Evolutionary conservation across 2,329 filamentous ascomycete species (phyloP), one percentile per base, ranked within the genome.

Genomic region (Aspergillus terreus): DNA sequence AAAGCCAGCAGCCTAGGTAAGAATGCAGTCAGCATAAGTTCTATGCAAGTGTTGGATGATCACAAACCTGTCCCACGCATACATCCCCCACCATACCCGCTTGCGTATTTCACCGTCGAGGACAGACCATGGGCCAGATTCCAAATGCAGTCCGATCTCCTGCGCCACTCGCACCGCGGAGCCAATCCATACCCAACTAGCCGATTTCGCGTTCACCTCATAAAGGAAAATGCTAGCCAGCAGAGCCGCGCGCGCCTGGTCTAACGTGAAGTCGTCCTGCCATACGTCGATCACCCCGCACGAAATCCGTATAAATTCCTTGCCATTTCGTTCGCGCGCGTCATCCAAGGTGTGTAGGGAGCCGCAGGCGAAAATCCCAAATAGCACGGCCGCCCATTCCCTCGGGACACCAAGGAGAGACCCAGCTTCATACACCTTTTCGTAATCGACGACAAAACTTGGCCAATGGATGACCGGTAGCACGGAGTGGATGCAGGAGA

Each of bases 31-130:
- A 47, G 35, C 32, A 41, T 19, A 11, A 38, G 14, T 17, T n/a
- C 35, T 7, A 14, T 36, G n/a, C 32, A 32, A 17, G 14, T 2
- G 3, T 38, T 25, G 7, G 17, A 42, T 42, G 25, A 35, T 11
- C 32, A 51, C 76, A 65, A 67, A 85, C 83, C 91, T 84, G 72
- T 99, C 94, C 74, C 92, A 84, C 42, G 90, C 83, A 71, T 97
- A 97, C 51, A 96, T 83, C 12, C 89, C 84, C 91, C 94, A 99
- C 92, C 92, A 99, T 2, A 94, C 83, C 50, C 92, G 81, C 54
- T 88, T 84, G 49, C 92, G 84, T 83, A 92, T 91, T 70, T 97
- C 92, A 10, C 82, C 82, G 62, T 96, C 91, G 12, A 95, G 76
- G 1, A 84, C 78, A 2, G 87, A 81, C 79, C 86, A 90, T 0